These are phyloP conservation scores for Aspergillus japonicus DNA, from an alignment of 2,329 filamentous ascomycete species.

Conservation along the genomic window DNA sequence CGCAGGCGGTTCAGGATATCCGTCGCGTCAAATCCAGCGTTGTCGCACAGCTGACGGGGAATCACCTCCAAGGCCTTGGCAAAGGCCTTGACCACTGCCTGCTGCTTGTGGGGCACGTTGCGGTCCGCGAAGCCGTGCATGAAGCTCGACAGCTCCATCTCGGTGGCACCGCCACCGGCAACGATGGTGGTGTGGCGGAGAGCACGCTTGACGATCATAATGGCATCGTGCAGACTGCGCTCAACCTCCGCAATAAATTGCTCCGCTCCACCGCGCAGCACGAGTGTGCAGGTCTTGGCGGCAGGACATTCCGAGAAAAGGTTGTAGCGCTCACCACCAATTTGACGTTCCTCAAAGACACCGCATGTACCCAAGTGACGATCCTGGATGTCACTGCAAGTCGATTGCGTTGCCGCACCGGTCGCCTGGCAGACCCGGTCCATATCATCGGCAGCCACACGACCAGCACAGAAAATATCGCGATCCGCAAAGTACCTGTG, in stretches of 20 bases:
- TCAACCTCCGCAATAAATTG: slow-evolving; percentile 99
- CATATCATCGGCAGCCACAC: slow-evolving; percentile 87
- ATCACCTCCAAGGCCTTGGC: slow-evolving; percentile 97
- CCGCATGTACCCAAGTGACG: slow-evolving; percentile 91
- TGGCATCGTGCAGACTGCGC: slow-evolving; percentile 94
- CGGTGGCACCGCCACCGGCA: slow-evolving; percentile 86
- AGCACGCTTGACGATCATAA: slow-evolving; percentile 99
- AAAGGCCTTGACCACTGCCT: slow-evolving; percentile 95
- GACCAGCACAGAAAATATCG: slow-evolving; percentile 96
- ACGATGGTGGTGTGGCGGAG: slow-evolving; percentile 94
- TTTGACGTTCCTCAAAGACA: slow-evolving; percentile 90
- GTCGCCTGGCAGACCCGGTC: slow-evolving; percentile 95
- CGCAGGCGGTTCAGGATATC: slow-evolving; percentile 96
- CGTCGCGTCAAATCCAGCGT: slow-evolving; percentile 96
- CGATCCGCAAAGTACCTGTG: slow-evolving; percentile 83
- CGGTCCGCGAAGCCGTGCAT: slow-evolving; percentile 90
- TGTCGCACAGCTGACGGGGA: slow-evolving; percentile 95
- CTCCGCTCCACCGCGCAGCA: slow-evolving; percentile 93
- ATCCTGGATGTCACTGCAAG: slow-evolving; percentile 88
- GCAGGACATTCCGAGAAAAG: slow-evolving; percentile 95
- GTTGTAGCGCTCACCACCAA: slow-evolving; percentile 96
- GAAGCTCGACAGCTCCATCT: slow-evolving; percentile 96
- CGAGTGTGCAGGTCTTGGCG: slow-evolving; percentile 94
- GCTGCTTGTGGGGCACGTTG: slow-evolving; percentile 91
- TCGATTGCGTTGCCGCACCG: slow-evolving; percentile 87